Percentiles rank a stretch among this genome's conserved stretches.
phyloP scores from a whole-genome alignment of 768 basidiomycete genomes.

The Phlebiopsis flavidoalba region DNA sequence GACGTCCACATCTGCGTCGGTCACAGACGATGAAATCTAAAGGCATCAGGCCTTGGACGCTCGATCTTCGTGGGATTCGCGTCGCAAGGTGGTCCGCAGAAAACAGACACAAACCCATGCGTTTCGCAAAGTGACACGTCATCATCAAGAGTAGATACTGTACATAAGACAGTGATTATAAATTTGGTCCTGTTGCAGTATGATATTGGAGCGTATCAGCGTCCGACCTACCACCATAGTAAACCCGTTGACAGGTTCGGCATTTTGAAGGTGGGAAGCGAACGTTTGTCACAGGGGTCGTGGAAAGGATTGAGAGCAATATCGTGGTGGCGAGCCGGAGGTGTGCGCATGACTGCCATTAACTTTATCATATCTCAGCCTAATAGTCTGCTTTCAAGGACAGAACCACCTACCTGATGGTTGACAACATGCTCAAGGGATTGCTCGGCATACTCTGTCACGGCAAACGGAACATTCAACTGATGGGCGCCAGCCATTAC shows the following conservation, averaged over 20 bases:
- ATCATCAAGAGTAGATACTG: no score
- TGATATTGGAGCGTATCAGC: no score
- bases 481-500: slow-evolving; percentile 21
- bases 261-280: slow-evolving; percentile 2
- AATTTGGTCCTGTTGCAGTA: no score
- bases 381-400: not conserved
- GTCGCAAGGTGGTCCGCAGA: no score
- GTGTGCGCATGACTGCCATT: not conserved
- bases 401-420: not conserved
- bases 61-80: no score
- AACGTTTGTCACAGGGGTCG: slow-evolving; percentile 10
- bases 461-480: slow-evolving; percentile 9
- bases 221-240: slow-evolving; percentile 1
- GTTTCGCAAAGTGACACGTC: no score
- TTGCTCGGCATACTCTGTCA: slow-evolving; percentile 13
- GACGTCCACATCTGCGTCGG: no score
- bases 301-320: slow-evolving; percentile 11
- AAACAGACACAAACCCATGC: no score
- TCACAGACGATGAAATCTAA: no score
- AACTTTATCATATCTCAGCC: not conserved
- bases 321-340: not conserved
- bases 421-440: not conserved
- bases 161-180: no score
- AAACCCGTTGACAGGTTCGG: slow-evolving; percentile 13
- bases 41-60: no score